These are phyloP conservation scores for Ailanthus altissimus DNA, from an alignment of 345 rosid species.

Conservation along the genomic window DNA sequence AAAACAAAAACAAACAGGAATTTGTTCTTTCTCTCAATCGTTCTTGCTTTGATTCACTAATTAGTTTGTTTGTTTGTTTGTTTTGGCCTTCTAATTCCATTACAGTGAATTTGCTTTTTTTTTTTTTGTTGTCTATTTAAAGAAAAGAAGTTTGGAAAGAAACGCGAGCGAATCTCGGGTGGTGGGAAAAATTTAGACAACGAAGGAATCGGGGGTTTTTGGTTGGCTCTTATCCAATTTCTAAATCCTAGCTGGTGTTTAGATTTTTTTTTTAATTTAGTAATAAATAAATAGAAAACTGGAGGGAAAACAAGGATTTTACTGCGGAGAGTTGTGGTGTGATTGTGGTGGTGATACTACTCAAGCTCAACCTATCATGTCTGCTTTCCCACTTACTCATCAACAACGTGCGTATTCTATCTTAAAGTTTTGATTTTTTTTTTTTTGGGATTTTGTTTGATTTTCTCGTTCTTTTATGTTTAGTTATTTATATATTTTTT, in stretches of 20 bases:
- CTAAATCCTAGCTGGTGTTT: neutral
- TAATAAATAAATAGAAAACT: neutral
- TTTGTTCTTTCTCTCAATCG: too few relatives aligned
- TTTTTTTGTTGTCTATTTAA: neutral
- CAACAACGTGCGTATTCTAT: neutral
- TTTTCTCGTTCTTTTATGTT: neutral
- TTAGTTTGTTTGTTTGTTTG: neutral
- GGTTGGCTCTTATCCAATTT: neutral
- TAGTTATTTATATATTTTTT: too few relatives aligned
- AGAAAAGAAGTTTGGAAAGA: neutral
- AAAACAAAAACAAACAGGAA: too few relatives aligned
- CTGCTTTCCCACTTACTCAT: neutral
- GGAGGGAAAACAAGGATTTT: conserved; percentile 20
- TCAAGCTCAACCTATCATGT: neutral
- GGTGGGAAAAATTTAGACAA: neutral
- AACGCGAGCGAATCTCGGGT: neutral
- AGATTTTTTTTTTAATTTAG: neutral
- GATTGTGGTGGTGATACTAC: neutral
- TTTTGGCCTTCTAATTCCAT: neutral
- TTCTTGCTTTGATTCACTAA: too few relatives aligned
- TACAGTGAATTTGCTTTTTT: neutral
- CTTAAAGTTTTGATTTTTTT: neutral
- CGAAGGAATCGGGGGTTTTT: neutral
- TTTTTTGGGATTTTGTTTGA: neutral
- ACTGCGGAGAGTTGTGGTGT: conserved; percentile 26